Conservation (phyloP, 257 asterid species). For the Solanum sejunctum region DNA sequence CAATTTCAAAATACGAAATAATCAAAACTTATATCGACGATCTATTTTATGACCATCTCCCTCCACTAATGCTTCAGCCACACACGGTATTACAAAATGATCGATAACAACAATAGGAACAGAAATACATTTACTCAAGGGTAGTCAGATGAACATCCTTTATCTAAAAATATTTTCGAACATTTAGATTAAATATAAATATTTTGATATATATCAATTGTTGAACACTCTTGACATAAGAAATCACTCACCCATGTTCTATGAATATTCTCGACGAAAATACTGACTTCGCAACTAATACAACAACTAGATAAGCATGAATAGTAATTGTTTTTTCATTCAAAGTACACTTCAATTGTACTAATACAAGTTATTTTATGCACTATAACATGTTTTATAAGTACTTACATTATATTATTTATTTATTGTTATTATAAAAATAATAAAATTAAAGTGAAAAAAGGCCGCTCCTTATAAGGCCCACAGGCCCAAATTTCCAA, state of each 20-base stretch:
- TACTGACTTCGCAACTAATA: too few species aligned
- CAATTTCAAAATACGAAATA: not conserved
- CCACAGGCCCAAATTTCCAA: slow-evolving; percentile 1
- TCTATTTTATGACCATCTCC: not conserved
- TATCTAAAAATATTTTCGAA: too few species aligned
- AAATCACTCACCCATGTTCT: too few species aligned
- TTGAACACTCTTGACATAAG: too few species aligned
- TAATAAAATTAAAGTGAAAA: not conserved
- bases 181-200: too few species aligned
- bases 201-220: too few species aligned
- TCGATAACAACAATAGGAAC: not conserved
- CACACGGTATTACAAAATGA: not conserved
- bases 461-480: slow-evolving; percentile 4
- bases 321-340: not conserved
- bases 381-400: not conserved
- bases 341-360: not conserved
- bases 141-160: too few species aligned
- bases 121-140: too few species aligned
- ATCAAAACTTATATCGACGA: not conserved
- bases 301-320: not conserved
- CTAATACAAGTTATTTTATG: not conserved
- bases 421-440: not conserved
- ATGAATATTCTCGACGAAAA: too few species aligned
- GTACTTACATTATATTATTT: not conserved
- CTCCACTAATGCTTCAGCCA: not conserved